Percentiles rank a stretch among this genome's conserved stretches.
Conservation (phyloP, 371 early-diverging fungal genomes). For the Saksenaea oblongispora region DNA sequence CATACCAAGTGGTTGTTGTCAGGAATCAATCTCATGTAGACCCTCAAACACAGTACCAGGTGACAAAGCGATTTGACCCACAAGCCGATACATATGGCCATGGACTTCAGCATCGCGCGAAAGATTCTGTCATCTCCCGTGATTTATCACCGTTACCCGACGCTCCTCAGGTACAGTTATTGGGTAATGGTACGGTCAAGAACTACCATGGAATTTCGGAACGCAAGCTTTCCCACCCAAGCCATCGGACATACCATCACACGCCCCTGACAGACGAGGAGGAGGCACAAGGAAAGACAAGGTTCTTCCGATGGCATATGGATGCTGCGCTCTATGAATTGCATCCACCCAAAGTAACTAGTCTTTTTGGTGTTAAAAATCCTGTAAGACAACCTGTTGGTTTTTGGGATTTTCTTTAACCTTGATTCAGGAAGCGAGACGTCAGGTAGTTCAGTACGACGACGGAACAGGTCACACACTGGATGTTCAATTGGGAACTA, state of each 20-base stretch:
- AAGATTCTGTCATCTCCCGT: constrained; percentile 44
- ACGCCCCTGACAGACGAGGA: constrained; percentile 37
- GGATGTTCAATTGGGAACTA: constrained; percentile 52
- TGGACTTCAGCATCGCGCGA: constrained; percentile 40
- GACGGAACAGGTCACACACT: constrained; percentile 42
- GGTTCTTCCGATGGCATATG: constrained; percentile 58
- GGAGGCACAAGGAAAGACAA: constrained; percentile 41
- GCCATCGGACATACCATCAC: constrained; percentile 43
- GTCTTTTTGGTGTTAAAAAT: constrained; percentile 46
- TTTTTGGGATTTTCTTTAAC: not conserved
- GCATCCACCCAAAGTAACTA: constrained; percentile 50
- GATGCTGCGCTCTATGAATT: constrained; percentile 52
- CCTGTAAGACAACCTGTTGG: constrained; percentile 32
- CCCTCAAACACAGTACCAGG: constrained; percentile 42
- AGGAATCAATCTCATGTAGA: constrained; percentile 42
- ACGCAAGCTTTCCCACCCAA: constrained; percentile 42
- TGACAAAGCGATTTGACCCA: constrained; percentile 50
- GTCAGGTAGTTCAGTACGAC: constrained; percentile 44
- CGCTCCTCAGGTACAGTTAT: constrained; percentile 47
- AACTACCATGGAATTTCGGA: constrained; percentile 49
- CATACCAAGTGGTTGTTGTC: constrained; percentile 46
- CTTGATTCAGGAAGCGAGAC: constrained; percentile 33
- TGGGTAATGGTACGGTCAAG: constrained; percentile 43
- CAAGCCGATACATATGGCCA: constrained; percentile 51
- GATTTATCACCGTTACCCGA: constrained; percentile 47